Percentiles rank a stretch among this genome's conserved stretches.
phyloP scores from a whole-genome alignment of 179 eudicot species.

The Sideroxylon spinosum region DNA sequence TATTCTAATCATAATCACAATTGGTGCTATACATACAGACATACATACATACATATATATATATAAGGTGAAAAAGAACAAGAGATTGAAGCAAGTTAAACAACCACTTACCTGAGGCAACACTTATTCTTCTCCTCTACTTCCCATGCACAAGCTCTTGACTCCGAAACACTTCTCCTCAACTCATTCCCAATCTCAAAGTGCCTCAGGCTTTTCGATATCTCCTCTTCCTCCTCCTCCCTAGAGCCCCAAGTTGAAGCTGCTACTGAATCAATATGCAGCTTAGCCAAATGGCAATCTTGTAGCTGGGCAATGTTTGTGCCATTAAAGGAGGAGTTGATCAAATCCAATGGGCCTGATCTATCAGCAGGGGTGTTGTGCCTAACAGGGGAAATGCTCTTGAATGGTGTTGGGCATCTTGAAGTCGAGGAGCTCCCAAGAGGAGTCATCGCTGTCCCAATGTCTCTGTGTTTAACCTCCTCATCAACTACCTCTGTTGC shows the following conservation, averaged over 20 bases:
- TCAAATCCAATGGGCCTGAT: constrained; percentile 50
- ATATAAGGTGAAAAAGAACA: no score
- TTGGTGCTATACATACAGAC: neutral
- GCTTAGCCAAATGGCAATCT: constrained; percentile 65
- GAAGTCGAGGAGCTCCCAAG: constrained; percentile 74
- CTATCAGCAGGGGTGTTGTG: constrained; percentile 71
- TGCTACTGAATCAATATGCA: constrained; percentile 44
- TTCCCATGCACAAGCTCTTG: constrained; percentile 61
- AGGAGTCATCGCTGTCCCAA: constrained; percentile 92
- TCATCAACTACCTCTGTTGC: constrained; percentile 34
- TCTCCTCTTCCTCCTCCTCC: constrained; percentile 91
- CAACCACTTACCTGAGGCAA: constrained; percentile 53
- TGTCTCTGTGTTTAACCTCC: constrained; percentile 53
- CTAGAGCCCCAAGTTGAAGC: constrained; percentile 71
- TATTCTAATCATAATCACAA: constrained; percentile 17
- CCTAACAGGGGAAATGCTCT: constrained; percentile 63
- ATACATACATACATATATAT: neutral
- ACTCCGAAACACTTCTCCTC: constrained; percentile 56
- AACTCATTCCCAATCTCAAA: constrained; percentile 54
- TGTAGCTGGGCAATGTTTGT: constrained; percentile 38
- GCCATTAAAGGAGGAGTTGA: constrained; percentile 20
- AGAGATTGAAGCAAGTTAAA: neutral
- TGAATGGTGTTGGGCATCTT: constrained; percentile 73
- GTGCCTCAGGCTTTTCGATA: constrained; percentile 88
- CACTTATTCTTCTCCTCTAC: constrained; percentile 68